Evolutionary conservation across 768 basidiomycete genomes (phyloP), one percentile per base, ranked within the genome.

Genomic region (Mycena sanguinolenta): DNA sequence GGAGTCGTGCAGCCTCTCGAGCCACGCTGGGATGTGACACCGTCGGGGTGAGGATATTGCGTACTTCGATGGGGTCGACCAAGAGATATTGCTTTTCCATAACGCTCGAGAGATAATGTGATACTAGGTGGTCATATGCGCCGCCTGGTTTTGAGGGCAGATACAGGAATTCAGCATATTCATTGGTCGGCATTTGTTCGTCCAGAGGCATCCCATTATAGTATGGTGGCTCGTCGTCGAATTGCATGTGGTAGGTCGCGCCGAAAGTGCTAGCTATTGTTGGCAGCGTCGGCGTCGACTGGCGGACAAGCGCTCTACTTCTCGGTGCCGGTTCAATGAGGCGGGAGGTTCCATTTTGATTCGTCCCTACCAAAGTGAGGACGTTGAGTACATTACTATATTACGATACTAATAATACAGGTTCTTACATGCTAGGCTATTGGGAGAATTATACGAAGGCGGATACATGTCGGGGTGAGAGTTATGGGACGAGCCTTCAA

Each of bases 351-450:
- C 10, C 3, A 42, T 5, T 50, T 25, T 23, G 23, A 54, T 32
- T 74, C 87, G 19, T 25, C 49, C 86, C 87, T 88, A 85, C 80
- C 82, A 84, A 74, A 83, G 72, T 79, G 81, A 85, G 84, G 85
- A 81, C 82, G 84, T 90, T 91, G 88, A 91, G 89, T 83, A 87
- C 84, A 86, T 89, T 90, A 88, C 88, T 87, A 74, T 83, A 89
- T 86, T 86, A 87, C 84, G 82, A 84, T 82, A 86, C 85, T 84
- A 90, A 86, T 89, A 89, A 87, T 91, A 91, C 90, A 87, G 82
- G 76, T 81, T 88, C 91, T 92, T 92, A 92, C 91, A 90, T 87
- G 87, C 88, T 89, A 90, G 82, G 83, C 84, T 89, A 90, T 79
- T 82, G 49, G 59, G 25, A 42, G 63, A 58, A 70, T 73, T 67